Evolutionary conservation across 768 basidiomycete species (phyloP).

Genomic region (Ephemerocybe angulata): DNA sequence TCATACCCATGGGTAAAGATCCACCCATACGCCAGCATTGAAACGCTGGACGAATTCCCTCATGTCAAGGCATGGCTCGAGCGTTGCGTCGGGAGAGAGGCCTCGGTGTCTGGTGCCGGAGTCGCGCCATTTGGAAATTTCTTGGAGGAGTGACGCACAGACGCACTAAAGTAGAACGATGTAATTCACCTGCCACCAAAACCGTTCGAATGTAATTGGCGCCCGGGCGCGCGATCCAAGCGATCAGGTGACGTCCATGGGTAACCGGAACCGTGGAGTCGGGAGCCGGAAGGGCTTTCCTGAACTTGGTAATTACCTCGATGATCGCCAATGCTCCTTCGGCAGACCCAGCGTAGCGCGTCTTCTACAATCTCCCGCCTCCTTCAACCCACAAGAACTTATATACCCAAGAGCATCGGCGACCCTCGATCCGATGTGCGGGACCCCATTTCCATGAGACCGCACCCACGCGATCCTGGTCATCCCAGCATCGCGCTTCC

Average conservation of each 20-base stretch:
- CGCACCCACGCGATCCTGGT: slow-evolving; percentile 22
- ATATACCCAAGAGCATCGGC: slow-evolving; percentile 5
- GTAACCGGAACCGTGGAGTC: too few species aligned
- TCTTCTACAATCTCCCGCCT: not conserved
- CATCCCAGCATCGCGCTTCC: not conserved
- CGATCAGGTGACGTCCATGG: too few species aligned
- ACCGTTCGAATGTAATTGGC: too few species aligned
- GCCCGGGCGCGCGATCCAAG: too few species aligned
- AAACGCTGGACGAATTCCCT: slow-evolving; percentile 61
- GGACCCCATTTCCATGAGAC: slow-evolving; percentile 13
- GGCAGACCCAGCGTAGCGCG: not conserved
- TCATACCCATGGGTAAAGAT: slow-evolving; percentile 58
- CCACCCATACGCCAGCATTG: slow-evolving; percentile 46
- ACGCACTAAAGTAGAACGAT: too few species aligned
- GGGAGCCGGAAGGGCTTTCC: too few species aligned
- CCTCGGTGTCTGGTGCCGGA: slow-evolving; percentile 2
- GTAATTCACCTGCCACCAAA: too few species aligned
- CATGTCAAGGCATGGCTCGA: slow-evolving; percentile 43
- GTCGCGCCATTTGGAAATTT: too few species aligned
- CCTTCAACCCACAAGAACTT: not conserved
- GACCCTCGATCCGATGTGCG: slow-evolving; percentile 15
- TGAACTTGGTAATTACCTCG: not conserved
- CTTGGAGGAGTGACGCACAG: too few species aligned
- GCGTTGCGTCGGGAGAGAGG: slow-evolving; percentile 8
- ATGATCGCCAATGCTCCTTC: slow-evolving; percentile 2